Evolutionary conservation across 768 basidiomycete species (phyloP).

Genomic region (Collybiopsis confluens): DNA sequence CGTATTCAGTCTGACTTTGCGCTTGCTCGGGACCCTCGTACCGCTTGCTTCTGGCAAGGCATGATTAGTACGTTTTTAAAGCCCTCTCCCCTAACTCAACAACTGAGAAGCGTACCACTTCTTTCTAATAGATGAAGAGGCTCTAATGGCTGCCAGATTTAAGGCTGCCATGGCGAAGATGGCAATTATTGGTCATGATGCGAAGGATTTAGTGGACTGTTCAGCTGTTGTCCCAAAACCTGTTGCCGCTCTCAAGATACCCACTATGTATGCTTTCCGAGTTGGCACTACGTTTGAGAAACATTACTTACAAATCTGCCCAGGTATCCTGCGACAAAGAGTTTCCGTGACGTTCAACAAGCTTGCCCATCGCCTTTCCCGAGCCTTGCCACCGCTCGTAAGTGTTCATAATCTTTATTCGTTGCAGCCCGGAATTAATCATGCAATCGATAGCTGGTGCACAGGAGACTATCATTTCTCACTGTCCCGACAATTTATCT

Average conservation of each 20-base stretch:
- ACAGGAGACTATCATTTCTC: no score
- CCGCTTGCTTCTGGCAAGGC: conserved; percentile 38
- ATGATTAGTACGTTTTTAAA: conserved; percentile 21
- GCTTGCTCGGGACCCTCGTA: conserved; percentile 23
- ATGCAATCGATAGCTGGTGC: no score
- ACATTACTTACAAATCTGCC: conserved; percentile 18
- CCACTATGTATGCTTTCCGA: not conserved
- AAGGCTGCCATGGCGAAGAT: conserved; percentile 29
- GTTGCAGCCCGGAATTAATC: no score
- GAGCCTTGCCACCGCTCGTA: conserved; percentile 14
- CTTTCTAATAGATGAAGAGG: conserved; percentile 16
- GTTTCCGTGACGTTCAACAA: conserved; percentile 21
- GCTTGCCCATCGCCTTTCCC: conserved; percentile 25
- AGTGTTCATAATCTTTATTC: not conserved
- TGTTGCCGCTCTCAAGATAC: not conserved
- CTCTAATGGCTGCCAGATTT: conserved; percentile 21
- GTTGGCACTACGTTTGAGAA: not conserved
- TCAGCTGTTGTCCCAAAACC: conserved; percentile 15
- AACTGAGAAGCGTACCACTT: not conserved
- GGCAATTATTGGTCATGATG: conserved; percentile 23
- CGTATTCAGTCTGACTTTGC: conserved; percentile 25
- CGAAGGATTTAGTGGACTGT: conserved; percentile 20
- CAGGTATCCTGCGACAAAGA: conserved; percentile 27
- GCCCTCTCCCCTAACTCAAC: no score
- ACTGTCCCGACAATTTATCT: no score